phyloP scores from a whole-genome alignment of 139 green algal genomes.

The Chlamydomonas sphaeroides region DNA sequence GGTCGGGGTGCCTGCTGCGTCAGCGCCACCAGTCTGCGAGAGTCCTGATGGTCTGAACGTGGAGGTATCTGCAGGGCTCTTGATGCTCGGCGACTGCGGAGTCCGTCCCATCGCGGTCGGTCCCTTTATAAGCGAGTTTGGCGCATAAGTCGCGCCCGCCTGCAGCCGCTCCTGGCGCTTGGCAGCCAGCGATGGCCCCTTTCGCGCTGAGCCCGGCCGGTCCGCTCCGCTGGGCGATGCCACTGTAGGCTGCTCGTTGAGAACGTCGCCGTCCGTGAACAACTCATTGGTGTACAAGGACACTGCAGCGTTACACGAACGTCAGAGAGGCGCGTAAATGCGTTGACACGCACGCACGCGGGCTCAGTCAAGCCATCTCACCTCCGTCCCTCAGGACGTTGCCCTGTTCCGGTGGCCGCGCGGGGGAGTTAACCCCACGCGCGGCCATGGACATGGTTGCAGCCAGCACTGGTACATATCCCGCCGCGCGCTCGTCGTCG shows the following conservation, averaged over 20 bases:
- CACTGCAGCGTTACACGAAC: too few species aligned
- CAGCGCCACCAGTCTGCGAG: not conserved
- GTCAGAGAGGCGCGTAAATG: too few species aligned
- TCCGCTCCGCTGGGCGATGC: slow-evolving; percentile 15
- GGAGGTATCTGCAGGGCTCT: not conserved
- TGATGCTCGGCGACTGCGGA: not conserved
- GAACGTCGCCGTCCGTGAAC: slow-evolving; percentile 54
- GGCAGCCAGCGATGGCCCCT: slow-evolving; percentile 29
- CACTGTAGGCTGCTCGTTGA: not conserved
- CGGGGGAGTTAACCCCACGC: not conserved
- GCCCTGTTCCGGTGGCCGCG: not conserved
- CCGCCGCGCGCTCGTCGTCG: slow-evolving; percentile 42
- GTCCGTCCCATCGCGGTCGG: not conserved
- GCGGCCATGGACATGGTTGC: slow-evolving; percentile 31
- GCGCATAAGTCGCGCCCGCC: not conserved
- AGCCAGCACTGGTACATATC: slow-evolving; percentile 43
- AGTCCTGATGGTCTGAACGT: slow-evolving; percentile 1
- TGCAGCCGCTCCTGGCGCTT: slow-evolving; percentile 52
- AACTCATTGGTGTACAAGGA: slow-evolving; percentile 56
- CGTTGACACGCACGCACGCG: too few species aligned
- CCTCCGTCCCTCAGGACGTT: slow-evolving; percentile 40
- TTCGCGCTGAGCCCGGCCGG: slow-evolving; percentile 18
- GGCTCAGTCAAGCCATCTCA: too few species aligned
- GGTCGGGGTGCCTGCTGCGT: not conserved
- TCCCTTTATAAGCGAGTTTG: slow-evolving; percentile 33